Evolutionary conservation across 2,329 filamentous ascomycete genomes (phyloP).

Genomic region (Cladosporium sp.): DNA sequence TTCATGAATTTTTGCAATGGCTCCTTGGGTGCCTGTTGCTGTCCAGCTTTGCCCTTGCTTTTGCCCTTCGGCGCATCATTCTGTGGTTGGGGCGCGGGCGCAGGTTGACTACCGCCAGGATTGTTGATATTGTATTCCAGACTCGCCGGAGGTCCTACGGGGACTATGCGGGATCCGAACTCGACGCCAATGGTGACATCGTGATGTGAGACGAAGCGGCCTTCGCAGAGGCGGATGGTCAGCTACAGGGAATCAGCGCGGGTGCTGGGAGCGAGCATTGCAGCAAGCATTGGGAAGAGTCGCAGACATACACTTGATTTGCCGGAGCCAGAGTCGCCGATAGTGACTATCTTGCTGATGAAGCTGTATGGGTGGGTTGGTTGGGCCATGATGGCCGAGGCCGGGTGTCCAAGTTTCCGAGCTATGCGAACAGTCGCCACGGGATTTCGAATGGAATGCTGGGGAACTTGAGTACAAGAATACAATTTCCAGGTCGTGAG

Average conservation of each 20-base stretch:
- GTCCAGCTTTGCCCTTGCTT: conserved; percentile 28
- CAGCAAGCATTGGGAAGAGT: neutral
- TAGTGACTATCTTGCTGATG: conserved; percentile 97
- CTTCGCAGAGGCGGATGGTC: conserved; percentile 93
- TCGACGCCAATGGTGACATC: conserved; percentile 97
- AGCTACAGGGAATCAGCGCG: conserved; percentile 51
- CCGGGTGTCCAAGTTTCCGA: neutral
- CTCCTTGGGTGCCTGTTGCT: conserved; percentile 38
- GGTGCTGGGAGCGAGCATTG: conserved; percentile 7
- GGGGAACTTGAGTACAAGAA: neutral
- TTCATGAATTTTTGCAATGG: conserved; percentile 77
- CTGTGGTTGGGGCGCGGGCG: conserved; percentile 20
- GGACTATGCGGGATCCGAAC: conserved; percentile 89
- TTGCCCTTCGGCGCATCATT: conserved; percentile 23
- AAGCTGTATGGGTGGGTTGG: conserved; percentile 80
- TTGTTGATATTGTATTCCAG: conserved; percentile 58
- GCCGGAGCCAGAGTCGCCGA: conserved; percentile 93
- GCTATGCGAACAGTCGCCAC: neutral
- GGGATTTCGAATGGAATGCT: neutral
- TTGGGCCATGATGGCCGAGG: conserved; percentile 18
- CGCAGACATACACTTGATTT: conserved; percentile 68
- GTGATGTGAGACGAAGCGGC: conserved; percentile 89
- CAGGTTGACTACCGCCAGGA: conserved; percentile 32
- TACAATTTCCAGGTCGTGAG: neutral
- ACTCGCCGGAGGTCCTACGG: conserved; percentile 79